Evolutionary conservation across 441 rosid genomes (phyloP).

Genomic region (Hura crepitans): DNA sequence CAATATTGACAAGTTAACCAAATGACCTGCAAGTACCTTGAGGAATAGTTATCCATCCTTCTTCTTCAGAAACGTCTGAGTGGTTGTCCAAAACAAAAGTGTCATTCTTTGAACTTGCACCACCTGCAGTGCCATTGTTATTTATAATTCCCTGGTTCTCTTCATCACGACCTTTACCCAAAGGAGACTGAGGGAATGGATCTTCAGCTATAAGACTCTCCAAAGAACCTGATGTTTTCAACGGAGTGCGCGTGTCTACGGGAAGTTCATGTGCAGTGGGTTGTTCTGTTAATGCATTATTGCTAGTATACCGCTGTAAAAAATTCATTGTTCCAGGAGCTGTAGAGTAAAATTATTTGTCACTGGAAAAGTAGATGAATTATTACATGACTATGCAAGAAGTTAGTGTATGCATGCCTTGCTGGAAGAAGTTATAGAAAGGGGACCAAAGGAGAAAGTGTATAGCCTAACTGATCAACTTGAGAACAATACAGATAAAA

Average conservation of each 20-base stretch:
- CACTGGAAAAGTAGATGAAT: constrained; percentile 2
- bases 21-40: constrained; percentile 41
- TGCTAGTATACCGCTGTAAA: constrained; percentile 55
- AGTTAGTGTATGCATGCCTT: background rate
- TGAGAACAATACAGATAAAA: background rate
- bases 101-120: constrained; percentile 30
- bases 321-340: constrained; percentile 61
- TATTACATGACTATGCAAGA: background rate
- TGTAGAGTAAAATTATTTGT: constrained; percentile 10
- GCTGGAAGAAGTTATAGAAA: background rate
- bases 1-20: background rate
- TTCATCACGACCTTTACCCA: constrained; percentile 37
- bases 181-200: constrained; percentile 44
- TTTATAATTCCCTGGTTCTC: constrained; percentile 30
- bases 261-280: constrained; percentile 47
- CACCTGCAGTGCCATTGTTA: constrained; percentile 37
- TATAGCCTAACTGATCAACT: background rate
- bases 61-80: constrained; percentile 72
- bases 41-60: constrained; percentile 91
- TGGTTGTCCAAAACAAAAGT: constrained; percentile 41
- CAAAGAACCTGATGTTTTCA: constrained; percentile 44
- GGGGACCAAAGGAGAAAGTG: background rate
- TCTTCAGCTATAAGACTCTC: constrained; percentile 68
- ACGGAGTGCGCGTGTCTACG: constrained; percentile 27
- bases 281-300: constrained; percentile 41